Evolutionary conservation across 2,329 filamentous ascomycete species (phyloP).

Genomic region (Alternaria metachromatica): DNA sequence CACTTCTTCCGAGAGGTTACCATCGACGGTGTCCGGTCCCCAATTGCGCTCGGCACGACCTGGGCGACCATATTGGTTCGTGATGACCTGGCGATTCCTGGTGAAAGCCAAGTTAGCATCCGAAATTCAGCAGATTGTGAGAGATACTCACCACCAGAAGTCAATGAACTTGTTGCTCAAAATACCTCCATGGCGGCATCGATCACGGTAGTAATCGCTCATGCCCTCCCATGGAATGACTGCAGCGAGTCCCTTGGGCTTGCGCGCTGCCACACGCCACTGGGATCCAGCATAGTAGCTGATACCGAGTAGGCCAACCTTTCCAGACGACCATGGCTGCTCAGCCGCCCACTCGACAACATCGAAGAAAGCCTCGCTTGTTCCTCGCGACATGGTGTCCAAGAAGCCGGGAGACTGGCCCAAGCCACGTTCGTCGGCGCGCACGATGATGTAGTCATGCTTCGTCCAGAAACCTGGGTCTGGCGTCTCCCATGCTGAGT

Average conservation of each 20-base stretch:
- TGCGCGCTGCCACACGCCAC: conserved; percentile 61
- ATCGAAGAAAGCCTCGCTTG: conserved; percentile 60
- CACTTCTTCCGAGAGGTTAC: conserved; percentile 62
- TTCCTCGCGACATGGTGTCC: conserved; percentile 61
- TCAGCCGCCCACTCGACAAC: conserved; percentile 61
- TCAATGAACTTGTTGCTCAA: conserved; percentile 48
- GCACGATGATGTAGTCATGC: conserved; percentile 48
- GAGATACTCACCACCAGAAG: conserved; percentile 62
- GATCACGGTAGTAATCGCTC: conserved; percentile 61
- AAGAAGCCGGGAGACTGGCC: conserved; percentile 61
- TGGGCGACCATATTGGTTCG: conserved; percentile 71
- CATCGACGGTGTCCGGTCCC: conserved; percentile 65
- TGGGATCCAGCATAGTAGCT: conserved; percentile 62
- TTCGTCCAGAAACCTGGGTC: conserved; percentile 51
- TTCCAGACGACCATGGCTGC: conserved; percentile 59
- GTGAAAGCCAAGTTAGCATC: not conserved
- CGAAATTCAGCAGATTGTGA: no score
- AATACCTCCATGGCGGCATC: conserved; percentile 50
- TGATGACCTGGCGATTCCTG: conserved; percentile 69
- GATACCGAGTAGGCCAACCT: conserved; percentile 60
- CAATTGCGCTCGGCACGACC: conserved; percentile 59
- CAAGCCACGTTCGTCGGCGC: conserved; percentile 59
- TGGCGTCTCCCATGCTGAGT: conserved; percentile 56
- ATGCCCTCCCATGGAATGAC: conserved; percentile 65
- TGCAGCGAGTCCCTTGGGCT: conserved; percentile 59